Conservation (phyloP, 202 grass and related monocot genomes). For the Schoenoplectus triqueter region DNA sequence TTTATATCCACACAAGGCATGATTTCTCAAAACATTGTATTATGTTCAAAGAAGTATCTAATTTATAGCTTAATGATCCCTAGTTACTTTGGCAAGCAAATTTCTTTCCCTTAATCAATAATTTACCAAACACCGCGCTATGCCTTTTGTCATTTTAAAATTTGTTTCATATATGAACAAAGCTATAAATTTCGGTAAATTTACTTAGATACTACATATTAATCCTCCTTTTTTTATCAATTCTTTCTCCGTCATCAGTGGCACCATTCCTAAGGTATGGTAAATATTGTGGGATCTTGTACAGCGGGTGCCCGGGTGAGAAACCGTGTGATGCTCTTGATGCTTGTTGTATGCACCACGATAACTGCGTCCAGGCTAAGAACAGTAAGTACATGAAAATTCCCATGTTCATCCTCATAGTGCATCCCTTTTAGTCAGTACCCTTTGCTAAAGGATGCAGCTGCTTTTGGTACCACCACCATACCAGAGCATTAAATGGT, state of each 20-base stretch:
- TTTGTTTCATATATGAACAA: not conserved
- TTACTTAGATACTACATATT: not conserved
- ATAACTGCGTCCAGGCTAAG: constrained; percentile 74
- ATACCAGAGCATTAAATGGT: not conserved
- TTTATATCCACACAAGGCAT: not conserved
- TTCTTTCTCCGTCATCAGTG: constrained; percentile 42
- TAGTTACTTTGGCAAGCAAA: not conserved
- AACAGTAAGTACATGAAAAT: constrained; percentile 42
- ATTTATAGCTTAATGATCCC: not conserved
- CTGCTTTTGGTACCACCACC: not conserved
- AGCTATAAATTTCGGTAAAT: not conserved
- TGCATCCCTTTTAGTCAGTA: not conserved
- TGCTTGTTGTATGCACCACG: constrained; percentile 98
- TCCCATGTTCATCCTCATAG: not conserved
- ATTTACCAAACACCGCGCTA: not conserved
- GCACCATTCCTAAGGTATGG: constrained; percentile 85
- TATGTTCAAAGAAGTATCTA: not conserved
- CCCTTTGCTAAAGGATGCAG: not conserved
- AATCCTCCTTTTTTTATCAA: not conserved
- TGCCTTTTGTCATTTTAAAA: not conserved
- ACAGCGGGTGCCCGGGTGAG: constrained; percentile 98
- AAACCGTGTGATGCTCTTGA: constrained; percentile 86
- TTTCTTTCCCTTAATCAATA: not conserved
- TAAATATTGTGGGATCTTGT: constrained; percentile 96
- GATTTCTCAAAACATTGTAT: not conserved